These are phyloP conservation scores for Corniculantispora saksenae DNA, from an alignment of 2,329 filamentous ascomycete genomes.

Conservation along the genomic window DNA sequence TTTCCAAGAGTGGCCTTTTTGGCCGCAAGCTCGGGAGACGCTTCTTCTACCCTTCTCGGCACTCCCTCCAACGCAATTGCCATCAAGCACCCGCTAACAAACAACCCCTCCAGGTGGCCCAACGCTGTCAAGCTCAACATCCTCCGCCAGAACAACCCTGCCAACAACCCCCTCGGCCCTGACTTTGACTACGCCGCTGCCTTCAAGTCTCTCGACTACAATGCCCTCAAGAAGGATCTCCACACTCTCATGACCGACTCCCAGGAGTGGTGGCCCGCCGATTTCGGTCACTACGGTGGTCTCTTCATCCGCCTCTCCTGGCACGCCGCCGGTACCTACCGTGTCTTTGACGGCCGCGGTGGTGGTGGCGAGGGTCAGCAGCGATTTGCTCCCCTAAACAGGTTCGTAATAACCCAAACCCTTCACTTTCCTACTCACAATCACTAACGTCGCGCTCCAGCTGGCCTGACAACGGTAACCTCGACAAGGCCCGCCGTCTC, in stretches of 20 bases:
- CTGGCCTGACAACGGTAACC: slow-evolving; percentile 77
- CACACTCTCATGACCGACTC: slow-evolving; percentile 73
- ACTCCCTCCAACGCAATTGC: not conserved
- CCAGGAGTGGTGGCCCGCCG: slow-evolving; percentile 79
- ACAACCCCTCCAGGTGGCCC: slow-evolving; percentile 39
- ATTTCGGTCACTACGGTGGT: slow-evolving; percentile 79
- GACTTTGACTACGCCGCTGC: slow-evolving; percentile 73
- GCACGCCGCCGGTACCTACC: slow-evolving; percentile 79
- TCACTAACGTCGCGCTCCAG: slow-evolving; percentile 34
- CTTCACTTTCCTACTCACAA: not conserved
- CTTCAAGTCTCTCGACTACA: slow-evolving; percentile 69
- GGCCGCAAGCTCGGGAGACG: not conserved
- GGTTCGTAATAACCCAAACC: not conserved
- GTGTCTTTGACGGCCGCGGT: slow-evolving; percentile 72
- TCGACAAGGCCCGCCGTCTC: slow-evolving; percentile 79
- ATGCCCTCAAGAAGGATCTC: slow-evolving; percentile 73
- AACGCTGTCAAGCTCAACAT: slow-evolving; percentile 67
- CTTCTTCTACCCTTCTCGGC: not conserved
- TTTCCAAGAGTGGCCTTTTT: not conserved
- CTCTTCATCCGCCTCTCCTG: slow-evolving; percentile 80
- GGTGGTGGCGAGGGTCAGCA: slow-evolving; percentile 75
- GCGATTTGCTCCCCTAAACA: slow-evolving; percentile 76
- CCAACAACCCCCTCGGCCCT: slow-evolving; percentile 62
- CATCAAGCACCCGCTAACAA: not conserved
- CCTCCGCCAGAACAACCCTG: slow-evolving; percentile 68